A percentile compares a stretch with the other conserved stretches of the same genome.
These are phyloP conservation scores for Emmonsiellopsis sp. DNA, from an alignment of 2,329 filamentous ascomycete genomes.

Conservation along the genomic window DNA sequence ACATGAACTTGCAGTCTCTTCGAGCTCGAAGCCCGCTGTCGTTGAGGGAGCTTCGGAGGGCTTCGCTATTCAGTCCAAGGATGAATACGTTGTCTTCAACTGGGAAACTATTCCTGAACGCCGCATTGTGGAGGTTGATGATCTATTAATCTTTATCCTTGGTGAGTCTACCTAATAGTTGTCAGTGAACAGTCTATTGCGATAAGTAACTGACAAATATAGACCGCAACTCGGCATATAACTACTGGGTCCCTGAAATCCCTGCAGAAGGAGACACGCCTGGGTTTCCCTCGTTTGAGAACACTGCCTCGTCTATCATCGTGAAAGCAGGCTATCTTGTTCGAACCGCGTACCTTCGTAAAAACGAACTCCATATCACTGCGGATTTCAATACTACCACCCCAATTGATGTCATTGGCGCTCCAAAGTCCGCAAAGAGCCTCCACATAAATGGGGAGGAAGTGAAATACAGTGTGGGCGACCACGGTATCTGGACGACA, in stretches of 20 bases:
- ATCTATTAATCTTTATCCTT: conserved; percentile 47
- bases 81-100: conserved; percentile 29
- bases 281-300: conserved; percentile 23
- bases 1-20: conserved; percentile 33
- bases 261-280: conserved; percentile 17
- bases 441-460: conserved; percentile 54
- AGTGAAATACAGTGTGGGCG: conserved; percentile 31
- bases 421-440: conserved; percentile 44
- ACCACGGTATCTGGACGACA: conserved; percentile 42
- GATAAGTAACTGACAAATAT: not conserved
- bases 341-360: conserved; percentile 43
- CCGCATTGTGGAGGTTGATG: conserved; percentile 29
- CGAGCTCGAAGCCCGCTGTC: conserved; percentile 18
- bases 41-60: conserved; percentile 25
- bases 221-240: conserved; percentile 45
- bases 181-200: conserved; percentile 9
- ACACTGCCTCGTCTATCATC: conserved; percentile 28
- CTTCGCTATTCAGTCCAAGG: conserved; percentile 22
- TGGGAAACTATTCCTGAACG: conserved; percentile 48
- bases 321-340: conserved; percentile 37
- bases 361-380: conserved; percentile 50
- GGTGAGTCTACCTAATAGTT: conserved; percentile 27
- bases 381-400: conserved; percentile 67
- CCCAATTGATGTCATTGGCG: conserved; percentile 59
- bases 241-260: conserved; percentile 37